Evolutionary conservation across 2,329 filamentous ascomycete genomes (phyloP).

Genomic region (Paracoccidioides lutzii): DNA sequence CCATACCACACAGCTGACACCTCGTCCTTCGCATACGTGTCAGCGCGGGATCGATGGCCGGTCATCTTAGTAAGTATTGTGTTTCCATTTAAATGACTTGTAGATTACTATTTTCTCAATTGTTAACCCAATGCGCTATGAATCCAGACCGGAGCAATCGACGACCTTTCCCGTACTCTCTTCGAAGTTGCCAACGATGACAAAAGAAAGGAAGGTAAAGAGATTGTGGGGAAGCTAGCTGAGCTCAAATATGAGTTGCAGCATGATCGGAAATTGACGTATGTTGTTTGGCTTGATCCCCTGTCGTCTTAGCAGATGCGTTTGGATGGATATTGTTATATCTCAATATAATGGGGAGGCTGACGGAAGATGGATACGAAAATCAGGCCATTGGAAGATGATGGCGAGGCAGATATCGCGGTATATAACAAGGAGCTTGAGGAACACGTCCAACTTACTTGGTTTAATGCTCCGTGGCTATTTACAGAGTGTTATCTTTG

Average conservation of each 20-base stretch:
- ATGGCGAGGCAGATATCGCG: constrained; percentile 61
- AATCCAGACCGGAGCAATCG: constrained; percentile 70
- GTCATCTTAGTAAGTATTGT: constrained; percentile 60
- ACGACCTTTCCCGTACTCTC: constrained; percentile 67
- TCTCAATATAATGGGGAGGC: background rate
- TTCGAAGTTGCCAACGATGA: constrained; percentile 40
- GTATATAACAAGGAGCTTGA: constrained; percentile 79
- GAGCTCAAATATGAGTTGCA: constrained; percentile 89
- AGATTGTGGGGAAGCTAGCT: constrained; percentile 65
- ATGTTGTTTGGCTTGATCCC: constrained; percentile 19
- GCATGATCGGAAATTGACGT: constrained; percentile 72
- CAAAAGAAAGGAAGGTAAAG: constrained; percentile 69
- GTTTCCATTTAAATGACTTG: background rate
- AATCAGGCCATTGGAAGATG: constrained; percentile 57
- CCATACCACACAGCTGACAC: constrained; percentile 68
- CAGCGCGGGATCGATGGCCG: constrained; percentile 81
- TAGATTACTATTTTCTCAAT: constrained; percentile 12
- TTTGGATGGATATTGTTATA: background rate
- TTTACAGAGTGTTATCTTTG: constrained; percentile 89
- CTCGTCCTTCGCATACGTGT: constrained; percentile 75
- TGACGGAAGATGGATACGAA: background rate
- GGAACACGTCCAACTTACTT: constrained; percentile 57
- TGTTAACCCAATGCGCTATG: background rate
- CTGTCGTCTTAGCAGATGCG: background rate
- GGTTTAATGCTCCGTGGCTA: constrained; percentile 80